Evolutionary conservation across 306 rosid genomes (phyloP).

Genomic region (Vachellia collinsii): DNA sequence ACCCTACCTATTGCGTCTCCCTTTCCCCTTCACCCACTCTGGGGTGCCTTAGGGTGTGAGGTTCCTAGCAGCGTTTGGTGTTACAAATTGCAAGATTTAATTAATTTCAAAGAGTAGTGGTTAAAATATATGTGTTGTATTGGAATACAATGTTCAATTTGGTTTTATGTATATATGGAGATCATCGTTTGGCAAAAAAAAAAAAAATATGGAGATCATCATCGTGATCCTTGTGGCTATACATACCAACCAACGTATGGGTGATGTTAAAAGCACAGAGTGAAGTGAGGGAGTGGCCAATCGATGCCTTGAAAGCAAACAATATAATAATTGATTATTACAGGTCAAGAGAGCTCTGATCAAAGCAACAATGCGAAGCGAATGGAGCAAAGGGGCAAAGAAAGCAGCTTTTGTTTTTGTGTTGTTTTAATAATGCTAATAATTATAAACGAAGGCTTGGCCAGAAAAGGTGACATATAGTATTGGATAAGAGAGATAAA

Average conservation of each 20-base stretch:
- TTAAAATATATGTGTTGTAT: neutral
- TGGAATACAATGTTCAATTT: neutral
- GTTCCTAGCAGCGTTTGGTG: too few relatives aligned
- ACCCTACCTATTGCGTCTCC: too few relatives aligned
- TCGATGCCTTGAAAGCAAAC: constrained; percentile 1
- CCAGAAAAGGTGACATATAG: neutral
- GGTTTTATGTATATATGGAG: neutral
- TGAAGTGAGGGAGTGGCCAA: neutral
- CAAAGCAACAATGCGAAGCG: neutral
- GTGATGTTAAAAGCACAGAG: neutral
- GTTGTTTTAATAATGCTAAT: neutral
- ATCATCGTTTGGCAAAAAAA: too few relatives aligned
- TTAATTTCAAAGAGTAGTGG: neutral
- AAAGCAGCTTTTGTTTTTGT: constrained; percentile 2
- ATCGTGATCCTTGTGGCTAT: neutral
- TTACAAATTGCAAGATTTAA: neutral
- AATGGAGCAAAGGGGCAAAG: constrained; percentile 8
- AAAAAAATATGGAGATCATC: neutral
- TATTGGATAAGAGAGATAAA: neutral
- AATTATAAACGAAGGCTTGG: neutral
- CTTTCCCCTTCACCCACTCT: too few relatives aligned
- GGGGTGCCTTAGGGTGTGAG: too few relatives aligned
- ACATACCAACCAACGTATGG: neutral
- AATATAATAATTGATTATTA: neutral
- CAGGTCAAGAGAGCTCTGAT: neutral